Percentiles rank a stretch among this genome's conserved stretches.
Conservation (phyloP, 139 green algal species). For the Zygnema cylindricum region DNA sequence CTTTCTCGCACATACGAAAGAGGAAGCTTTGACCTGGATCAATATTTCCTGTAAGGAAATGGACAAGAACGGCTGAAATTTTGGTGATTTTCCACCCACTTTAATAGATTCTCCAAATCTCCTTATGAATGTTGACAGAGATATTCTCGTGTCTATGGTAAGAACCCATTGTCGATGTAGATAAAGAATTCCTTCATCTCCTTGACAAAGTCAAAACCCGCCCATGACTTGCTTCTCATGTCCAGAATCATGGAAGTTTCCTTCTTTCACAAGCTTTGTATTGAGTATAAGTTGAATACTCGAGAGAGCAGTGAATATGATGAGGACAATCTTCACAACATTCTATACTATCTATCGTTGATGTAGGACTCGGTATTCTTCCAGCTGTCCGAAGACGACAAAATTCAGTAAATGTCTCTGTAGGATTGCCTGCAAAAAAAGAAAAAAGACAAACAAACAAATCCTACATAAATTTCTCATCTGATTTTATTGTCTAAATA, state of each 20-base stretch:
- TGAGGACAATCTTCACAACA: conserved; percentile 7
- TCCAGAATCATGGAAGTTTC: conserved; percentile 9
- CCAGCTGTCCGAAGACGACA: conserved; percentile 15
- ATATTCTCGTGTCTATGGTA: too few relatives aligned
- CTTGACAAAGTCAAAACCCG: too few relatives aligned
- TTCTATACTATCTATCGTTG: neutral
- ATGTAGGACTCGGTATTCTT: neutral
- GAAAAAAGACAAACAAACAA: neutral
- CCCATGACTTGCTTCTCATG: too few relatives aligned
- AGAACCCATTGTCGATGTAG: too few relatives aligned
- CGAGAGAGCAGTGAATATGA: neutral
- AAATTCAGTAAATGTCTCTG: conserved; percentile 1
- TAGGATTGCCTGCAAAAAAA: conserved; percentile 22
- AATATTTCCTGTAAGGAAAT: too few relatives aligned
- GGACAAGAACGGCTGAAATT: too few relatives aligned
- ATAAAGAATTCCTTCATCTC: too few relatives aligned
- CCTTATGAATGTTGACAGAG: too few relatives aligned
- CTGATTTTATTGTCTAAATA: neutral
- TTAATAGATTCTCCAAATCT: too few relatives aligned
- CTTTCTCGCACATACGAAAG: too few relatives aligned
- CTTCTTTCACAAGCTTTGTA: neutral
- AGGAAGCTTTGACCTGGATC: too few relatives aligned
- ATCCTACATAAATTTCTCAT: neutral
- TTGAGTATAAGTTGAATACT: conserved; percentile 16
- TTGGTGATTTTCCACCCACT: too few relatives aligned